Conservation (phyloP, 2,329 filamentous ascomycete genomes). For the Macrophomina phaseolina region DNA sequence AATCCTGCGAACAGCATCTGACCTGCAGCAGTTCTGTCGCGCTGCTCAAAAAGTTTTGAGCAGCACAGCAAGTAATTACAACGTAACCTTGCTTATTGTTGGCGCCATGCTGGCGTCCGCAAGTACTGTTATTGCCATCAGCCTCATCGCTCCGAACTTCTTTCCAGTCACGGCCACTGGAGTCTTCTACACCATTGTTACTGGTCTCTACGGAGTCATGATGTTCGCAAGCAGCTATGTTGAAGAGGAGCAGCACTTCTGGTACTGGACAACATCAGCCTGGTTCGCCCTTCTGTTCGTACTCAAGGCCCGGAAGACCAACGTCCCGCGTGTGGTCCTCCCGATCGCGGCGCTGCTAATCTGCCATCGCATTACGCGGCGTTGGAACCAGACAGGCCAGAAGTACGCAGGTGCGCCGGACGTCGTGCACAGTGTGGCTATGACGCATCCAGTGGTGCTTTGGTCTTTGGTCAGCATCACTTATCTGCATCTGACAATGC, state of each 20-base stretch:
- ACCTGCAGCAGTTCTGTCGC: slow-evolving; percentile 12
- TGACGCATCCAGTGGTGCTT: slow-evolving; percentile 67
- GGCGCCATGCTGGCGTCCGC: slow-evolving; percentile 52
- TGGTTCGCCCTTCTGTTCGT: slow-evolving; percentile 65
- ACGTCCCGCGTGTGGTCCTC: slow-evolving; percentile 21
- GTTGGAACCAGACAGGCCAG: slow-evolving; percentile 97
- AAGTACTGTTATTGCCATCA: slow-evolving; percentile 48
- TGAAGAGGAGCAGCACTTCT: slow-evolving; percentile 98
- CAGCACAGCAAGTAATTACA: slow-evolving; percentile 90
- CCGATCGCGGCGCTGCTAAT: slow-evolving; percentile 58
- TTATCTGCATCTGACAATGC: slow-evolving; percentile 61
- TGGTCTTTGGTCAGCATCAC: slow-evolving; percentile 75
- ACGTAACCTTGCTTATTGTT: slow-evolving; percentile 66
- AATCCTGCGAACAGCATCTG: neutral
- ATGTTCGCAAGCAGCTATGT: slow-evolving; percentile 99
- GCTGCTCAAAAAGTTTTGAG: slow-evolving; percentile 80
- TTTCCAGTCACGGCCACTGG: slow-evolving; percentile 55
- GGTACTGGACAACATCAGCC: slow-evolving; percentile 85
- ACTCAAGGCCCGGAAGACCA: slow-evolving; percentile 32
- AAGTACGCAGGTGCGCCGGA: slow-evolving; percentile 93
- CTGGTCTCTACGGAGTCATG: slow-evolving; percentile 72
- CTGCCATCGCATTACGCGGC: slow-evolving; percentile 69
- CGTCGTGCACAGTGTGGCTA: slow-evolving; percentile 75
- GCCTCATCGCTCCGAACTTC: slow-evolving; percentile 44
- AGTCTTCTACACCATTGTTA: slow-evolving; percentile 44